These are phyloP conservation scores for Kalmusia sp. DNA, from an alignment of 2,329 filamentous ascomycete species.

Conservation along the genomic window DNA sequence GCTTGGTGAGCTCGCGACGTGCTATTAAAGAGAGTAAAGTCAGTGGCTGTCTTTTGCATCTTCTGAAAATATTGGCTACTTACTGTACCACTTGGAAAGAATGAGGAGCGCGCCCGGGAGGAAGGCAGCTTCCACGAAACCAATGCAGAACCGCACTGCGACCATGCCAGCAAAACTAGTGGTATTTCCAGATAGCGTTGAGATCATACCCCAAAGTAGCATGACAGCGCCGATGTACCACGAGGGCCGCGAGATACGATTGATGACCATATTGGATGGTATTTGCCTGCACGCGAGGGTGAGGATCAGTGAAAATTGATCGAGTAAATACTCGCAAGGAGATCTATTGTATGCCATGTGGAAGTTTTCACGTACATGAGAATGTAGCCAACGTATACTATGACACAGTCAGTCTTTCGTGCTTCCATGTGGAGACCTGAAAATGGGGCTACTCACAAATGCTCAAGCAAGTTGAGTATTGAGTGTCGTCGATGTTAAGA, in stretches of 20 bases:
- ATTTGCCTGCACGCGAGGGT: constrained; percentile 37
- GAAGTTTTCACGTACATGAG: constrained; percentile 14
- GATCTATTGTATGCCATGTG: background rate
- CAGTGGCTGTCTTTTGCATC: too few species aligned
- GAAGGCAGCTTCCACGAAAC: constrained; percentile 55
- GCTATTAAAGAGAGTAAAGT: constrained; percentile 27
- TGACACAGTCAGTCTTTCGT: constrained; percentile 16
- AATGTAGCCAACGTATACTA: constrained; percentile 29
- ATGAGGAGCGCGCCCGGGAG: constrained; percentile 69
- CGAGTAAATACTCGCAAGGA: too few species aligned
- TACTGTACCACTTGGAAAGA: constrained; percentile 70
- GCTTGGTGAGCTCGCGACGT: constrained; percentile 54
- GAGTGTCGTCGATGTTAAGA: constrained; percentile 34
- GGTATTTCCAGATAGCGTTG: constrained; percentile 41
- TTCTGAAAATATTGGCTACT: too few species aligned
- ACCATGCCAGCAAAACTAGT: constrained; percentile 47
- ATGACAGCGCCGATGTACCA: constrained; percentile 47
- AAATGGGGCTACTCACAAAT: constrained; percentile 28
- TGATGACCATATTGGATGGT: constrained; percentile 55
- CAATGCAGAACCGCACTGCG: constrained; percentile 46
- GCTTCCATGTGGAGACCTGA: background rate
- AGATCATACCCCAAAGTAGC: constrained; percentile 50
- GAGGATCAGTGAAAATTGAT: background rate
- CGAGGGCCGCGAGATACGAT: constrained; percentile 40
- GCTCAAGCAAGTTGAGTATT: constrained; percentile 43